Base-by-base conservation (phyloP, 1,284 basidiomycete genomes). In the Ganoderma sp. region DNA sequence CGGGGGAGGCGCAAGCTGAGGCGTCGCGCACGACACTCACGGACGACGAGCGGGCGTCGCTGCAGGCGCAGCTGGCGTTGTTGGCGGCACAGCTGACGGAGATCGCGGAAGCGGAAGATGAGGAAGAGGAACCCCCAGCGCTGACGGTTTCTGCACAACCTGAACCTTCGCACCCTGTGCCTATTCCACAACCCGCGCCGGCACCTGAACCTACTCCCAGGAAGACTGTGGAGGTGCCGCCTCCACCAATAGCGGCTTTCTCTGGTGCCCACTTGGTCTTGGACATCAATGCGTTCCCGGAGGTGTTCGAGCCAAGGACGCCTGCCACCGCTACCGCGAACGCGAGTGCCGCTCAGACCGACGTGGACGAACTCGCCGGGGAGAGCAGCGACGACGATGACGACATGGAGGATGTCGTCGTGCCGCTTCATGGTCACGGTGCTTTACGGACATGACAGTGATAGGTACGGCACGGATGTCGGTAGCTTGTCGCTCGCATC, bases 71-170 rank as follows among this genome's bases (percentile, higher is more conserved):
- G 70, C 81, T 91, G 52, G 88, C 85, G 5, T 80, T 90, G 34
- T 76, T 91, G 39, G 88, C 89, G 1, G 86, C 87, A 3, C 90
- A 91, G 73, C 77, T 91, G 14, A 84, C 83, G 19, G 89, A 89
- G 75, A 81, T 90, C 56, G 85, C 83, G 34, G 82, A 85, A 39
- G 78, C 79, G 14, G 78, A 74, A 28, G 81, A 79, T 2, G 80
- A 80, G 22, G 78, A 76, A 2, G 50, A 48, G 14, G 59, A n/a
- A 9, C 41, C 63, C n/a, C 57, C 6, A 34, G 43, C 19, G 5
- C 28, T 7, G 43, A 12, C 61, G 19, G 61, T 14, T 32, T 37
- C 63, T 19, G 32, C 22, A 2, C 61, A 19, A 50, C 45, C 19
- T 7, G 32, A 19, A 19, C 45, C 32, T 48, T 54, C 50, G 5